These are phyloP conservation scores for Neurospora sp. DNA, from an alignment of 495 filamentous ascomycete genomes.

Conservation along the genomic window DNA sequence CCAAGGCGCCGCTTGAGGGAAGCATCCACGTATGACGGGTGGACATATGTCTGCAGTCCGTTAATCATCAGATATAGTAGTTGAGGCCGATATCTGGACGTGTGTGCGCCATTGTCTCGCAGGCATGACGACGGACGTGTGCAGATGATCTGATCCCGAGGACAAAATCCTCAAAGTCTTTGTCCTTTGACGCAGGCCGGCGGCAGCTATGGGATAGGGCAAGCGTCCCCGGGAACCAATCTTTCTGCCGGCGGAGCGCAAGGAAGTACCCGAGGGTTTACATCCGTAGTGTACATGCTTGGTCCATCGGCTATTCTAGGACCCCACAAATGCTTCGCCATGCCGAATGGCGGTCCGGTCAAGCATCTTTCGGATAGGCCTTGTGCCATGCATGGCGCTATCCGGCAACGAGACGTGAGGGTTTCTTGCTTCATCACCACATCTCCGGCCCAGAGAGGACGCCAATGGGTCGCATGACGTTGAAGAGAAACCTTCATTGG, in stretches of 20 bases:
- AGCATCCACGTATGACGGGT: background rate
- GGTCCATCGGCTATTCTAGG: background rate
- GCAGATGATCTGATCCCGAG: background rate
- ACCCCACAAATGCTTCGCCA: background rate
- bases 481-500: background rate
- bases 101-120: background rate
- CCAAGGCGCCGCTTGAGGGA: background rate
- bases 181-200: background rate
- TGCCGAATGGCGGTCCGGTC: background rate
- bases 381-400: background rate
- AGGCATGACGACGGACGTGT: background rate
- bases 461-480: background rate
- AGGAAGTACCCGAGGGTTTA: background rate
- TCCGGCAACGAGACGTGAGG: background rate
- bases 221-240: background rate
- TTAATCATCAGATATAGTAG: background rate
- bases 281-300: background rate
- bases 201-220: background rate
- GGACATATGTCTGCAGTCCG: background rate
- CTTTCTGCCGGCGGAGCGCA: background rate
- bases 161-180: background rate
- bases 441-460: background rate
- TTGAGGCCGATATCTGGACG: background rate
- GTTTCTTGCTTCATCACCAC: background rate
- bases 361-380: background rate